phyloP scores from a whole-genome alignment of 106 monocot genomes.

The Phalaenopsis aphrodite region DNA sequence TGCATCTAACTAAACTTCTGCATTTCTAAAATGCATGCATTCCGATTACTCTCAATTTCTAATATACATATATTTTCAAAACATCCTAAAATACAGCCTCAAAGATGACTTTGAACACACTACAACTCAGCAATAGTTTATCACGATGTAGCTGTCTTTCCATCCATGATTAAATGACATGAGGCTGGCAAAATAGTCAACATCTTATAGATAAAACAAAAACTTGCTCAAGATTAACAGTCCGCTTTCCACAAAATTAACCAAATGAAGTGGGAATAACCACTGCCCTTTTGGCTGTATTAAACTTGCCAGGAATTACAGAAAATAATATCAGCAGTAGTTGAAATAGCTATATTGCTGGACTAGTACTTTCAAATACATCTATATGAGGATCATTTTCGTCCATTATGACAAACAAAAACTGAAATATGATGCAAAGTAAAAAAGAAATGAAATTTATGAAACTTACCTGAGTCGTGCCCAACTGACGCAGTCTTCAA shows the following conservation, averaged over 20 bases:
- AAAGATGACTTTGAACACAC: not conserved
- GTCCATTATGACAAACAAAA: not conserved
- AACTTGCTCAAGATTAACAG: not conserved
- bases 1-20: no score
- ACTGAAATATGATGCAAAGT: not conserved
- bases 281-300: not conserved
- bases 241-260: not conserved
- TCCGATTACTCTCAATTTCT: no score
- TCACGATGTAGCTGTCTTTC: not conserved
- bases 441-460: constrained; percentile 16
- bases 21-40: no score
- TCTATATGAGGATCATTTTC: no score
- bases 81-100: no score
- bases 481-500: constrained; percentile 83
- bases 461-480: constrained; percentile 69
- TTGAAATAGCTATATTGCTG: not conserved
- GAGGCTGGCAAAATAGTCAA: not conserved
- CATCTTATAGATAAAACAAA: not conserved
- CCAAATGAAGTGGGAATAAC: not conserved
- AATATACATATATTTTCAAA: no score
- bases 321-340: not conserved
- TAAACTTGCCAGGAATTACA: not conserved
- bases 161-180: not conserved
- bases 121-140: not conserved
- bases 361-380: not conserved